A percentile compares a stretch with the other conserved stretches of the same genome.
Evolutionary conservation across 2,329 filamentous ascomycete species (phyloP).

Genomic region (Stemphylium beticola): DNA sequence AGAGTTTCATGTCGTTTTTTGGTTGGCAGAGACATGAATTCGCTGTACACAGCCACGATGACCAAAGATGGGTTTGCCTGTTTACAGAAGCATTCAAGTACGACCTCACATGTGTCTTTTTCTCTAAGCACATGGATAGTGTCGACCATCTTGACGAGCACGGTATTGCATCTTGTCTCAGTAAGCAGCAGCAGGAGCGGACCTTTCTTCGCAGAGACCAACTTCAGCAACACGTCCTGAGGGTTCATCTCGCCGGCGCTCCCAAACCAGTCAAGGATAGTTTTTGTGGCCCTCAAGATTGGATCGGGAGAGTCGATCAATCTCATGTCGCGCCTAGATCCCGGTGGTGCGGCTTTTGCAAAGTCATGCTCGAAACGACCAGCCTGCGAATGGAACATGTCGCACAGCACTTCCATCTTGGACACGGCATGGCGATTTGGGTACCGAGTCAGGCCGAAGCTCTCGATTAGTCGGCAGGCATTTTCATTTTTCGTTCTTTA

Average conservation of each 20-base stretch:
- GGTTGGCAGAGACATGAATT: conserved; percentile 23
- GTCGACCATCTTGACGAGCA: conserved; percentile 16
- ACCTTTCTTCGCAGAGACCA: conserved; percentile 21
- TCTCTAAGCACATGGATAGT: background rate
- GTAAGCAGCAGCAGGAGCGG: background rate
- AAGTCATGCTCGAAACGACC: background rate
- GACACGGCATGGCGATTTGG: conserved; percentile 14
- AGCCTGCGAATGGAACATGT: conserved; percentile 20
- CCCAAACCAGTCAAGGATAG: background rate
- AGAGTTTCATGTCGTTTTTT: conserved; percentile 13
- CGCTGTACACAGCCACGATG: conserved; percentile 12
- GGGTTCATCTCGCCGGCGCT: conserved; percentile 9
- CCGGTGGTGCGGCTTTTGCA: conserved; percentile 28
- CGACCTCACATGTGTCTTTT: conserved; percentile 15
- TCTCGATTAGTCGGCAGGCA: too few relatives aligned
- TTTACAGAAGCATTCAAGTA: conserved; percentile 1
- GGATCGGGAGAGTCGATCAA: background rate
- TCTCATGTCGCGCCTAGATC: conserved; percentile 4
- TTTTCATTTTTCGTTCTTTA: too few relatives aligned
- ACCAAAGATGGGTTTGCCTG: conserved; percentile 19
- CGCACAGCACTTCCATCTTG: conserved; percentile 16
- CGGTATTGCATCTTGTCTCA: conserved; percentile 5
- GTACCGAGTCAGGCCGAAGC: background rate
- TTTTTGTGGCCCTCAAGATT: conserved; percentile 13
- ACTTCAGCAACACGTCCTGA: conserved; percentile 22